These are phyloP conservation scores for Suhomyces sp. DNA, from an alignment of 805 yeast genomes.

Conservation along the genomic window DNA sequence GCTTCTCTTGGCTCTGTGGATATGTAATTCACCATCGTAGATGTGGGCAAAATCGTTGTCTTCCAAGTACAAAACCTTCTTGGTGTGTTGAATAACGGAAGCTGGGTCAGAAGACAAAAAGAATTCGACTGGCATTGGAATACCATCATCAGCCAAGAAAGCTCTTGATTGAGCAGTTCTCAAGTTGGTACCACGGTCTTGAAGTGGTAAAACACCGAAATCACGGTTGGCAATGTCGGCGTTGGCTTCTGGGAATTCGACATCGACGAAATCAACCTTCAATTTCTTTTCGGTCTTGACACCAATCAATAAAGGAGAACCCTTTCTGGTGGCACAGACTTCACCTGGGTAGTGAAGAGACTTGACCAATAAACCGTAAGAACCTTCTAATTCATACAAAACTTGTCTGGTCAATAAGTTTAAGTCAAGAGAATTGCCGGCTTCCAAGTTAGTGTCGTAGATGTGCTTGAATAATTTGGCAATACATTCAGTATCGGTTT, in stretches of 20 bases:
- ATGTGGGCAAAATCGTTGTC: conserved; percentile 99
- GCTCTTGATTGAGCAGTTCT: conserved; percentile 96
- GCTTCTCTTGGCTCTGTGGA: conserved; percentile 84
- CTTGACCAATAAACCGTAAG: conserved; percentile 92
- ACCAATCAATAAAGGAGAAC: conserved; percentile 96
- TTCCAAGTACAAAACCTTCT: conserved; percentile 92
- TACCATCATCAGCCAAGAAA: conserved; percentile 88
- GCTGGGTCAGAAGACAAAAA: conserved; percentile 97
- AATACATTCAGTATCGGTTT: conserved; percentile 97
- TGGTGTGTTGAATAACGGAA: conserved; percentile 94
- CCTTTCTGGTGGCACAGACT: conserved; percentile 95
- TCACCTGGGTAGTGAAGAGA: conserved; percentile 93
- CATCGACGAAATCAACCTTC: conserved; percentile 97
- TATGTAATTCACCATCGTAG: conserved; percentile 96
- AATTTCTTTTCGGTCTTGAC: conserved; percentile 93
- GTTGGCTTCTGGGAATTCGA: conserved; percentile 82
- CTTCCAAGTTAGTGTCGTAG: conserved; percentile 71
- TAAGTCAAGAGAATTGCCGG: conserved; percentile 81
- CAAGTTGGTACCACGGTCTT: conserved; percentile 54
- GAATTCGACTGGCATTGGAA: conserved; percentile 92
- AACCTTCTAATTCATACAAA: conserved; percentile 90
- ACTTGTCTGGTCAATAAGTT: conserved; percentile 91
- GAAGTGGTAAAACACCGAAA: conserved; percentile 50
- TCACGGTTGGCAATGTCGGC: conserved; percentile 20
- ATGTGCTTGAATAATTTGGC: conserved; percentile 92